Percentiles rank a stretch among this genome's conserved stretches.
Conservation (phyloP, 148 eudicot species). For the Limonium bicolor region DNA sequence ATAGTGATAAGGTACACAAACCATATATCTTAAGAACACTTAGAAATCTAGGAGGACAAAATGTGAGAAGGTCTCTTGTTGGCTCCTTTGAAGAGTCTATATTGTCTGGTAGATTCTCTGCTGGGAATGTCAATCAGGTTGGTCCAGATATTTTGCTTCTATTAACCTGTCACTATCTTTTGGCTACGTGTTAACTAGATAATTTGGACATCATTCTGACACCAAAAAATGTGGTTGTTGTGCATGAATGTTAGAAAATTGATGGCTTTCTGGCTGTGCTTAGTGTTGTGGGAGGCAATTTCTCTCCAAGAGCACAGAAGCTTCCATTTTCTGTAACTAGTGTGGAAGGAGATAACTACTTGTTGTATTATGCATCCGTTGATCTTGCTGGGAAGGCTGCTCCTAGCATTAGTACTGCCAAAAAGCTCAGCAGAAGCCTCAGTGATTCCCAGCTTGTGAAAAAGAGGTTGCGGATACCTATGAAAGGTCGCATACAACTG, state of each 20-base stretch:
- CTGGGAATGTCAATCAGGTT: conserved; percentile 58
- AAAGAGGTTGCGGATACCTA: conserved; percentile 43
- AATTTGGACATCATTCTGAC: not conserved
- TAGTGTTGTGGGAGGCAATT: conserved; percentile 47
- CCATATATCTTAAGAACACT: no score
- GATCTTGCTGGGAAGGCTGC: conserved; percentile 27
- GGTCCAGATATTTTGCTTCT: conserved; percentile 4
- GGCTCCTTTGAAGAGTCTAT: conserved; percentile 99
- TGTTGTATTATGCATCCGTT: conserved; percentile 55
- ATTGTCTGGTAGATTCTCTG: conserved; percentile 81
- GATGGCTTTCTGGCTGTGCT: conserved; percentile 66
- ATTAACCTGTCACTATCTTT: no score
- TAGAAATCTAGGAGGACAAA: conserved; percentile 24
- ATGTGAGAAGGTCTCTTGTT: conserved; percentile 77
- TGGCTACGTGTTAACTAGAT: conserved; percentile 1
- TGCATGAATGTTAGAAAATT: conserved; percentile 25
- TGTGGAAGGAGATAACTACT: conserved; percentile 57
- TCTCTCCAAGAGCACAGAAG: conserved; percentile 64
- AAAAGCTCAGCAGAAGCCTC: conserved; percentile 15
- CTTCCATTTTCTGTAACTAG: conserved; percentile 65
- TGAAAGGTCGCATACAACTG: conserved; percentile 79
- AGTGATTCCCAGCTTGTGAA: conserved; percentile 24
- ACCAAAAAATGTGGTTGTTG: not conserved
- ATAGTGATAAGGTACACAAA: no score
- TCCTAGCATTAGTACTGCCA: conserved; percentile 11